Percentiles rank a stretch among this genome's conserved stretches.
Evolutionary conservation across 2,329 filamentous ascomycete genomes (phyloP).

Genomic region (Aspergillus chevalieri): DNA sequence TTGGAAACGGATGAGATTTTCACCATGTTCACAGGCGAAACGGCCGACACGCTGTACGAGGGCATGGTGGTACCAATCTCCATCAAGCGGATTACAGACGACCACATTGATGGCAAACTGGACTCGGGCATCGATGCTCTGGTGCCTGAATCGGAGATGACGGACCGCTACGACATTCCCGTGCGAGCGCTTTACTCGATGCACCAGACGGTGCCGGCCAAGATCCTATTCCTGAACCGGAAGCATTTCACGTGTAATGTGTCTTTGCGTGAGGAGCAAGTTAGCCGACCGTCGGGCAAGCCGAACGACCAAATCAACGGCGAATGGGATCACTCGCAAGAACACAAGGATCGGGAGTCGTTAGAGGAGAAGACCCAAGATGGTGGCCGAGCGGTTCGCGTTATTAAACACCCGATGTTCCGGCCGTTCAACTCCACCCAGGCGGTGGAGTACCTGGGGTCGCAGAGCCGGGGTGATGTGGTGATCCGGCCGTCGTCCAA

Average conservation of each 20-base stretch:
- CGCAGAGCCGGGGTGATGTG: conserved; percentile 77
- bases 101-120: conserved; percentile 87
- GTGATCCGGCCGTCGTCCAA: conserved; percentile 95
- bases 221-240: conserved; percentile 80
- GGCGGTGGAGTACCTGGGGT: conserved; percentile 87
- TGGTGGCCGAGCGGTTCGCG: conserved; percentile 79
- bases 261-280: conserved; percentile 72
- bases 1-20: conserved; percentile 75
- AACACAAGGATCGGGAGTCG: conserved; percentile 74
- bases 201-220: conserved; percentile 81
- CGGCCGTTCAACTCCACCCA: conserved; percentile 85
- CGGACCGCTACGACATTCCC: conserved; percentile 60
- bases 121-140: conserved; percentile 92
- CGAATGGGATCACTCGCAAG: conserved; percentile 82
- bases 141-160: conserved; percentile 75
- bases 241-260: conserved; percentile 79
- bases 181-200: conserved; percentile 68
- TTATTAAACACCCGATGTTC: conserved; percentile 97
- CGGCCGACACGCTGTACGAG: conserved; percentile 70
- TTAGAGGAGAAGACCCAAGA: conserved; percentile 79
- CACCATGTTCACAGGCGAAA: conserved; percentile 95
- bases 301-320: conserved; percentile 65
- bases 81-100: conserved; percentile 80
- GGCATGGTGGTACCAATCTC: conserved; percentile 91
- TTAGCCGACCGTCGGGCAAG: conserved; percentile 66